phyloP scores from a whole-genome alignment of 2,329 filamentous ascomycete species.

The Pseudopyrenochaeta lycopersici region DNA sequence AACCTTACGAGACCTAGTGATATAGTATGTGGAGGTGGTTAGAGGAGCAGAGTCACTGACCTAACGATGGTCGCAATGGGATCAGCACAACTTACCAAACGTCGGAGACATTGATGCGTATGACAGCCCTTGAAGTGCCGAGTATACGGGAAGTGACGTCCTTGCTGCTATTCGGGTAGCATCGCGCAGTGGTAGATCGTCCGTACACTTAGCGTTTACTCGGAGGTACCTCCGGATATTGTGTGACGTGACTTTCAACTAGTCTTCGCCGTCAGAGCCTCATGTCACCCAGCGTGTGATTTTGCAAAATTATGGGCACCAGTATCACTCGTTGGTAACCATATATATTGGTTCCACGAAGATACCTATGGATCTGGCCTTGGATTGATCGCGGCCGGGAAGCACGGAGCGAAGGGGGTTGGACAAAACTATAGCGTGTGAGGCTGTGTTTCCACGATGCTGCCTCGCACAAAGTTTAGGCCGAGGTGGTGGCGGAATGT shows the following conservation, averaged over 20 bases:
- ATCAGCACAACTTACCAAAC: background rate
- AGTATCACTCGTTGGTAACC: too few relatives aligned
- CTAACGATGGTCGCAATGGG: background rate
- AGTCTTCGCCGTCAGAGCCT: background rate
- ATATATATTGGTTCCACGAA: too few relatives aligned
- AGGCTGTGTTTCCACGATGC: background rate
- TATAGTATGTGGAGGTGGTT: slow-evolving; percentile 1
- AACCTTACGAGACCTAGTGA: background rate
- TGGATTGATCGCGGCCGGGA: background rate
- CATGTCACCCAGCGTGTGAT: background rate
- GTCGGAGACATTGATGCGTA: background rate
- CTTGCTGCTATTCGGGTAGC: background rate
- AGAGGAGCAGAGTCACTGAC: background rate
- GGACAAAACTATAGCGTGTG: background rate
- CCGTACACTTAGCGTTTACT: background rate
- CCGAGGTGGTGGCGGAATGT: background rate
- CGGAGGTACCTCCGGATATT: background rate
- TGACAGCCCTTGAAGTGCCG: background rate
- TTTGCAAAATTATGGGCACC: background rate
- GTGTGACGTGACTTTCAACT: background rate
- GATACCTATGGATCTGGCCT: too few relatives aligned
- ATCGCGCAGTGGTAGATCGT: slow-evolving; percentile 6
- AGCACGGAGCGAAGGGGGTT: background rate
- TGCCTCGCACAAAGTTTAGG: background rate
- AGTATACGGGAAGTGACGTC: slow-evolving; percentile 13